phyloP scores from a whole-genome alignment of 371 early-diverging fungal species.

The Circinella umbellata region DNA sequence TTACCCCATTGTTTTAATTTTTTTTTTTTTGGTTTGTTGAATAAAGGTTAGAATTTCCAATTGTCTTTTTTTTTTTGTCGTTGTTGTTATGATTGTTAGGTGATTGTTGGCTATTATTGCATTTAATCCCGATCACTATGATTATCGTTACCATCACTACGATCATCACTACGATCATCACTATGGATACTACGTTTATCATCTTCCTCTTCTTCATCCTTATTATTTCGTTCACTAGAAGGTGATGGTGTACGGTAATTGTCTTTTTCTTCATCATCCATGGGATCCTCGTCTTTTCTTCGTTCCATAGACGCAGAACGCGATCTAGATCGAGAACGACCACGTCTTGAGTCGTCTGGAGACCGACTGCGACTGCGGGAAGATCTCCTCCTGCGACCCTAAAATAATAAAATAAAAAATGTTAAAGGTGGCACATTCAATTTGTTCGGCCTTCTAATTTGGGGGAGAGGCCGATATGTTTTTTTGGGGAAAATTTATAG shows the following conservation, averaged over 20 bases:
- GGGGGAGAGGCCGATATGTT: no score
- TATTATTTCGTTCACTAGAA: background rate
- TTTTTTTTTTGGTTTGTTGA: no score
- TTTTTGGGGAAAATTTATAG: no score
- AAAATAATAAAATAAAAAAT: background rate
- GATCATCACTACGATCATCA: background rate
- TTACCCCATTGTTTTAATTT: no score
- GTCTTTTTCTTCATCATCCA: conserved; percentile 2
- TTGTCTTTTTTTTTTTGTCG: no score
- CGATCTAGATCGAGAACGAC: conserved; percentile 12
- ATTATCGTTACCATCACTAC: background rate
- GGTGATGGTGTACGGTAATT: background rate
- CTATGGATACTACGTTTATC: background rate
- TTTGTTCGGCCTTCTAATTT: background rate
- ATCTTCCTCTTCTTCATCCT: background rate
- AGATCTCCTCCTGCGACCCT: conserved; percentile 12
- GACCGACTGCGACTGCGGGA: conserved; percentile 6
- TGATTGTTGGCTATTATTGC: no score
- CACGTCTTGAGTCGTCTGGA: background rate
- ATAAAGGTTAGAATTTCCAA: no score
- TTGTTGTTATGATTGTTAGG: no score
- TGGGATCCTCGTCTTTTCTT: background rate
- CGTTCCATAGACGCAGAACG: conserved; percentile 14
- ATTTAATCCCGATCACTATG: no score
- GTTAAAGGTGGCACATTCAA: conserved; percentile 2